These are phyloP conservation scores for Arabis hirsuta DNA, from an alignment of 345 rosid genomes.

Conservation along the genomic window DNA sequence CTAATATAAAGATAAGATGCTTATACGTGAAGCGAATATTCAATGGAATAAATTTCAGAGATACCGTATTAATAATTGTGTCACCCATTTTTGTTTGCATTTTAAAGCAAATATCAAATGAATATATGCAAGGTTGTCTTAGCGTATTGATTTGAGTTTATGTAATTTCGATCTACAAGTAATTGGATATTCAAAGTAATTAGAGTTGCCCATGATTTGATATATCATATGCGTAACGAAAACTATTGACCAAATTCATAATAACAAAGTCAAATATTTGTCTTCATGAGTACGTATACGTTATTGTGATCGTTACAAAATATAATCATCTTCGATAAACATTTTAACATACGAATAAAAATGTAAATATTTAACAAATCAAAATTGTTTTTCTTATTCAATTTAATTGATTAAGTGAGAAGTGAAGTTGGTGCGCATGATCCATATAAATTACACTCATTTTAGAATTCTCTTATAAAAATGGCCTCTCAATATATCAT, in stretches of 20 bases:
- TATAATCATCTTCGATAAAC: conserved; percentile 20
- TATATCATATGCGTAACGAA: conserved; percentile 19
- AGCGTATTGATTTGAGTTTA: conserved; percentile 22
- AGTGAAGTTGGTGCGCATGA: conserved; percentile 5
- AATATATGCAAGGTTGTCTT: conserved; percentile 24
- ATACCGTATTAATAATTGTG: conserved; percentile 13
- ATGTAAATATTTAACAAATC: not conserved
- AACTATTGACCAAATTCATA: conserved; percentile 6
- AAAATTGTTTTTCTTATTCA: not conserved
- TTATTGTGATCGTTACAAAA: conserved; percentile 1
- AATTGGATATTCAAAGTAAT: conserved; percentile 17
- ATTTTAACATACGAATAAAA: conserved; percentile 3
- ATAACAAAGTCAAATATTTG: not conserved
- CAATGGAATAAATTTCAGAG: conserved; percentile 33
- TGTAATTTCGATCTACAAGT: conserved; percentile 24
- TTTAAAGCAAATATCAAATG: conserved; percentile 5
- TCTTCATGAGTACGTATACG: conserved; percentile 10
- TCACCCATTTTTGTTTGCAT: not conserved
- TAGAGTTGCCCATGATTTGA: conserved; percentile 21
- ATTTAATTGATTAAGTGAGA: not conserved
- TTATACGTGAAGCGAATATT: conserved; percentile 32
- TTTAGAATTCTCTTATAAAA: not conserved
- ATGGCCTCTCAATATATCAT: conserved; percentile 13
- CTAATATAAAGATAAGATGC: not conserved
- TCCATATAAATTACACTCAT: not conserved